Conservation (phyloP, 331 rosid species). For the Stylosanthes scabra region DNA sequence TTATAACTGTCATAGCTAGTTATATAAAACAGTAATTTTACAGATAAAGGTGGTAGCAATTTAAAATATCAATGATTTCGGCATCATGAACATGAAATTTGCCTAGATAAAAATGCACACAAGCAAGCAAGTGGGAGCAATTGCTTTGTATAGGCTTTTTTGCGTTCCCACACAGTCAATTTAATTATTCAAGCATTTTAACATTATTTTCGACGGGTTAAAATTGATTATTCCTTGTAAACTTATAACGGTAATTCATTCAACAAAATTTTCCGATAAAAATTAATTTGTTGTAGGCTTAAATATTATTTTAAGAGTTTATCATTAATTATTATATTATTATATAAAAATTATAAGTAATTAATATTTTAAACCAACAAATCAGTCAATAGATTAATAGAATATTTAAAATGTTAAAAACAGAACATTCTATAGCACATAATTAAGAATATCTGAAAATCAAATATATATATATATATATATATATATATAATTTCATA, state of each 20-base stretch:
- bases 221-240: background rate
- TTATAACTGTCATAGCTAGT: background rate
- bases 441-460: too few relatives aligned
- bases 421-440: too few relatives aligned
- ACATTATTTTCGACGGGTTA: background rate
- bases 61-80: background rate
- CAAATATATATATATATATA: too few relatives aligned
- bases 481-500: too few relatives aligned
- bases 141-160: background rate
- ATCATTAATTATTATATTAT: too few relatives aligned
- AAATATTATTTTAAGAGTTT: too few relatives aligned
- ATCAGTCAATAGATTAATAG: too few relatives aligned
- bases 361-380: too few relatives aligned
- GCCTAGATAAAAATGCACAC: background rate
- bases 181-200: background rate
- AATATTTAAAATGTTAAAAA: too few relatives aligned
- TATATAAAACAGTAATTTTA: background rate
- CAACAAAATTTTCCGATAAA: too few relatives aligned
- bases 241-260: background rate
- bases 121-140: background rate
- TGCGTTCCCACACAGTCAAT: background rate
- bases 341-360: too few relatives aligned
- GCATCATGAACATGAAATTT: background rate
- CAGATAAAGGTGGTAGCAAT: background rate
- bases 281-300: too few relatives aligned